Base-by-base conservation (phyloP, 2,329 filamentous ascomycete species). In the Pochonia chlamydosporia region DNA sequence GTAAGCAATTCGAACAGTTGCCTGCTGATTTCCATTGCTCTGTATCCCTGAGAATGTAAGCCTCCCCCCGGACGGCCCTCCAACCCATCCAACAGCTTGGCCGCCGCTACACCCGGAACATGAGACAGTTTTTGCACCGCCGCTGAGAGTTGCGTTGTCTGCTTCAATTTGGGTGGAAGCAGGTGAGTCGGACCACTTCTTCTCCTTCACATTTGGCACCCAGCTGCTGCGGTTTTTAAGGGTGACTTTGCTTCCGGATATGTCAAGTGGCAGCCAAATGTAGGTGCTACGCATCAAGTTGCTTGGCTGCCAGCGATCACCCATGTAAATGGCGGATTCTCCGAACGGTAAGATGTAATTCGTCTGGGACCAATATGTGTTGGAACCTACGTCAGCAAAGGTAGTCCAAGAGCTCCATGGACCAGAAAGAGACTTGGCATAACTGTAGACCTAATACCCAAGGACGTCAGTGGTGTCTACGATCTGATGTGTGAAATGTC, bases 221-320 rank as follows among this genome's bases (percentile, higher is more conserved):
- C 37, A 40, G 18, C 20, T 14, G 8, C n/a, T 75, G 23, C 68
- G 60, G 59, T 81, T 75, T 45, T 69, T 63, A 56, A 79, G 69
- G 9, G 55, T 70, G 2, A 79, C 76, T 0, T 65, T 72, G 0
- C 69, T 78, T 0, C 77, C 79, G 1, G 66, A 67, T 49, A 84
- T 69, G 4, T 58, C 66, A 1, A 85, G 62, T 0, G 82, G 82
- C 0, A 85, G 69, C 82, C 82, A 86, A 35, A 85, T 65, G 55
- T 85, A 85, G 0, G 80, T 83, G 44, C 74, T 78, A 0, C 74
- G 66, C 61, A 74, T 75, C 1, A 87, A 70, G 52, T 85, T 81
- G n/a, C 61, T 60, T 5, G 70, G 74, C 0, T 78, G 63, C 83
- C 84, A 87, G 20, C 84, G 76, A 62, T 87, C 83, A 18, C 84